phyloP scores from a whole-genome alignment of 352 stramenopile species.

The Globisporangium radiosum region DNA sequence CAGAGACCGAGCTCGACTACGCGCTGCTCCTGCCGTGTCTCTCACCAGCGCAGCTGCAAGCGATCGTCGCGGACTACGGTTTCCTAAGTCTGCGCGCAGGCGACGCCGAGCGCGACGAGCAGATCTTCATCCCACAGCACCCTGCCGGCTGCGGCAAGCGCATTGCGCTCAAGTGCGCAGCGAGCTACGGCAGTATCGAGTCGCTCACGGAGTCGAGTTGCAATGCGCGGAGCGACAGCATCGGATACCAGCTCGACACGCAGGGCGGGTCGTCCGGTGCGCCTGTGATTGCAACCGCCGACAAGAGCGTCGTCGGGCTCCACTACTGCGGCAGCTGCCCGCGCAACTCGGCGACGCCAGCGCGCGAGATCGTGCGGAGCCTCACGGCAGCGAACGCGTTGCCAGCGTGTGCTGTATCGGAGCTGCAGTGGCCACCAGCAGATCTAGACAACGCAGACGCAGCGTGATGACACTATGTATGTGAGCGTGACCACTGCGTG shows the following conservation, averaged over 20 bases:
- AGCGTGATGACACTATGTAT: neutral
- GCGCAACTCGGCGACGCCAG: conserved; percentile 29
- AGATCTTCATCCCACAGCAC: conserved; percentile 56
- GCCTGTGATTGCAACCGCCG: conserved; percentile 30
- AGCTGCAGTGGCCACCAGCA: conserved; percentile 5
- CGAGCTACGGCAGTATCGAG: conserved; percentile 19
- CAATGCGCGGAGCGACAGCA: conserved; percentile 20
- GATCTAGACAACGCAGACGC: neutral
- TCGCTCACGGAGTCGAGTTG: conserved; percentile 24
- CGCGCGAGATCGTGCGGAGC: conserved; percentile 22
- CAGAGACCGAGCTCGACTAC: conserved; percentile 27
- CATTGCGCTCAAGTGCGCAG: conserved; percentile 33
- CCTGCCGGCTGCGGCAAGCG: conserved; percentile 37
- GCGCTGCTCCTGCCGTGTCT: conserved; percentile 24
- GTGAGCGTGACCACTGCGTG: too few species aligned
- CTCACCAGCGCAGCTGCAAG: conserved; percentile 5
- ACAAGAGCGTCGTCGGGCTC: conserved; percentile 35
- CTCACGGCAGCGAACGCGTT: conserved; percentile 13
- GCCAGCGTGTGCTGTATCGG: conserved; percentile 17
- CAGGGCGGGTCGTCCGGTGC: conserved; percentile 43
- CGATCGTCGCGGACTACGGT: conserved; percentile 26
- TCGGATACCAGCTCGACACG: conserved; percentile 42
- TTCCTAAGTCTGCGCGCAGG: conserved; percentile 31
- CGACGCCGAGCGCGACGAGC: conserved; percentile 16
- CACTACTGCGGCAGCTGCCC: conserved; percentile 48